phyloP scores from a whole-genome alignment of 139 green algal species.

The Axilococcus clingmanii region DNA sequence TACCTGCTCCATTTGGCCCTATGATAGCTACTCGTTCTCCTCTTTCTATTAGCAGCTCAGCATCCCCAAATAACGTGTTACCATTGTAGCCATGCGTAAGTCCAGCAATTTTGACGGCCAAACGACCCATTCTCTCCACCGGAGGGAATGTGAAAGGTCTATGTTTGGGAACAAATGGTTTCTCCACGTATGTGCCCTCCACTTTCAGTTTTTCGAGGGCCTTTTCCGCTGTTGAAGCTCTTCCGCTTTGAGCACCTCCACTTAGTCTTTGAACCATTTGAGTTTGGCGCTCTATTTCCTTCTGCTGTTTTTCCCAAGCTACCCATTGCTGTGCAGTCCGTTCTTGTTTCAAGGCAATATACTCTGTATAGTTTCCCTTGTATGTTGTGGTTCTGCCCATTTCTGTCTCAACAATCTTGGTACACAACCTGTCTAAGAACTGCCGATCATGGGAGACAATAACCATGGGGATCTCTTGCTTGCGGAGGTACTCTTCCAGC shows the following conservation, averaged over 20 bases:
- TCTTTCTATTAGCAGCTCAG: constrained; percentile 72
- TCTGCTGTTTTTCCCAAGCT: constrained; percentile 93
- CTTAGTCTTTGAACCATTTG: constrained; percentile 63
- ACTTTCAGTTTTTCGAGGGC: constrained; percentile 72
- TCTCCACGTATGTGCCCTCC: constrained; percentile 59
- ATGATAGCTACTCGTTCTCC: constrained; percentile 96
- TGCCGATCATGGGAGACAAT: constrained; percentile 95
- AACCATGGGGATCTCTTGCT: constrained; percentile 82
- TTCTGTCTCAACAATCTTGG: constrained; percentile 96
- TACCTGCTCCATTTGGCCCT: constrained; percentile 87
- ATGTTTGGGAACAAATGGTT: constrained; percentile 75
- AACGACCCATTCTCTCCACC: constrained; percentile 63
- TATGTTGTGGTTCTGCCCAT: constrained; percentile 76
- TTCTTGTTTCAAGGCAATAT: constrained; percentile 47
- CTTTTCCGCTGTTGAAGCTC: constrained; percentile 84
- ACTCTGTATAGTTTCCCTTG: constrained; percentile 49
- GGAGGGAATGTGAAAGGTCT: constrained; percentile 59
- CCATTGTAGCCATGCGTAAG: constrained; percentile 86
- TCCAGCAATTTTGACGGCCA: constrained; percentile 41
- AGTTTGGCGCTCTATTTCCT: constrained; percentile 80
- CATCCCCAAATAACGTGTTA: constrained; percentile 61
- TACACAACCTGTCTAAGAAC: constrained; percentile 95
- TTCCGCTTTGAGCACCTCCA: constrained; percentile 55
- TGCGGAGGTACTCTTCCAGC: constrained; percentile 90
- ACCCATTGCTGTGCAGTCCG: constrained; percentile 61